phyloP scores from a whole-genome alignment of 2,329 filamentous ascomycete species.

The Pyricularia sp. region DNA sequence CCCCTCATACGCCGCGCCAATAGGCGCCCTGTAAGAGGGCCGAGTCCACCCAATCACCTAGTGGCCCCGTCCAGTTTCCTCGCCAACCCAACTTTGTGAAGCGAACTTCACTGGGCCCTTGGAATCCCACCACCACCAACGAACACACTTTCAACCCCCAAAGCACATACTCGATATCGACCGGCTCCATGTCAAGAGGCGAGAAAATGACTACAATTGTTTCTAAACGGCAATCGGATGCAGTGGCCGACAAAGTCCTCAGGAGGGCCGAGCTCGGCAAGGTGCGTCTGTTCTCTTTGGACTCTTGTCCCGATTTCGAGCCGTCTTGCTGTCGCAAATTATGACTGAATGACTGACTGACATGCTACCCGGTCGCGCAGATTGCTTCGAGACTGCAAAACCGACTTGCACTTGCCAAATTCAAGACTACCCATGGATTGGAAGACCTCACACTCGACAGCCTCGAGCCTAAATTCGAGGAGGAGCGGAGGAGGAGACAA shows the following conservation, averaged over 20 bases:
- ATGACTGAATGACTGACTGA: constrained; percentile 5
- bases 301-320: neutral
- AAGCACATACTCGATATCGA: constrained; percentile 40
- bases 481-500: constrained; percentile 66
- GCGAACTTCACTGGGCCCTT: neutral
- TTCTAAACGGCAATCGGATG: constrained; percentile 54
- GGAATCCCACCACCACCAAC: neutral
- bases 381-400: constrained; percentile 90
- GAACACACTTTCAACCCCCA: constrained; percentile 10
- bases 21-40: neutral
- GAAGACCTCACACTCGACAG: constrained; percentile 79
- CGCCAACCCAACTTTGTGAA: neutral
- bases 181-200: constrained; percentile 30
- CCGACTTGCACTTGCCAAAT: constrained; percentile 87
- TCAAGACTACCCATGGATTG: constrained; percentile 95
- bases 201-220: neutral
- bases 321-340: constrained; percentile 4
- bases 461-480: constrained; percentile 76
- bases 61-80: neutral
- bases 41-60: neutral
- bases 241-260: constrained; percentile 58
- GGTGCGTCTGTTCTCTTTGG: constrained; percentile 34
- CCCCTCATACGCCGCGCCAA: neutral
- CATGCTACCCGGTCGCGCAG: constrained; percentile 38
- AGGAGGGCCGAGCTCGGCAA: constrained; percentile 68